Evolutionary conservation across 164 flowering plant genomes (phyloP).

Genomic region (Stephania yunnanensis): DNA sequence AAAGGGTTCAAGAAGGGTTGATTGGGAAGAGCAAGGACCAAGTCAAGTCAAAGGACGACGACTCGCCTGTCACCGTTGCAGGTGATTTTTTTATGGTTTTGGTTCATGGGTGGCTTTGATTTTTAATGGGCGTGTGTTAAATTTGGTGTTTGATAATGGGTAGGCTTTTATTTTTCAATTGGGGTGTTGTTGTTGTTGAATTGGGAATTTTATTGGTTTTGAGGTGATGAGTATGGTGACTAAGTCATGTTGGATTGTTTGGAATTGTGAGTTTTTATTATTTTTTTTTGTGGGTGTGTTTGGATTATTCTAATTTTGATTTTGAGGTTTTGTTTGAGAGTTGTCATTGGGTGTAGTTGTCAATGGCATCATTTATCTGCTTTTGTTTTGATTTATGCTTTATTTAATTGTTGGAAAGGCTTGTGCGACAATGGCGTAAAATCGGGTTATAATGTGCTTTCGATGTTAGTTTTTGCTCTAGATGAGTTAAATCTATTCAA

Average conservation of each 20-base stretch:
- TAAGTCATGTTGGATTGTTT: background rate
- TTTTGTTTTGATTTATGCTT: background rate
- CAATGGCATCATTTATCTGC: background rate
- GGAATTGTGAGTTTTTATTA: background rate
- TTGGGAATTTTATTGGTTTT: conserved; percentile 4
- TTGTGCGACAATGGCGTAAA: background rate
- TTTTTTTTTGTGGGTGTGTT: background rate
- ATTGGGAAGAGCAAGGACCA: conserved; percentile 27
- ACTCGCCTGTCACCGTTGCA: conserved; percentile 71
- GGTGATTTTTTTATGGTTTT: conserved; percentile 25
- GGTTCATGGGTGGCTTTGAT: background rate
- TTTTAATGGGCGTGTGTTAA: background rate
- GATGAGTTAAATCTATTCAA: background rate
- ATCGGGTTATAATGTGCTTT: background rate
- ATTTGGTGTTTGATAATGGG: conserved; percentile 5
- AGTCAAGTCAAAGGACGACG: conserved; percentile 56
- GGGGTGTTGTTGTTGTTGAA: background rate
- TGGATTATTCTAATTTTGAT: background rate
- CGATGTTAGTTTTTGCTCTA: background rate
- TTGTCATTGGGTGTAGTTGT: background rate
- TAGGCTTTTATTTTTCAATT: conserved; percentile 5
- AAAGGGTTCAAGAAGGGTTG: conserved; percentile 48
- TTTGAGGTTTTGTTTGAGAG: background rate
- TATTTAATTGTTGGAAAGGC: background rate
- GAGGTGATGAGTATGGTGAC: background rate